These are phyloP conservation scores for Pulveroboletus ravenelii DNA, from an alignment of 768 basidiomycete genomes.

Conservation along the genomic window DNA sequence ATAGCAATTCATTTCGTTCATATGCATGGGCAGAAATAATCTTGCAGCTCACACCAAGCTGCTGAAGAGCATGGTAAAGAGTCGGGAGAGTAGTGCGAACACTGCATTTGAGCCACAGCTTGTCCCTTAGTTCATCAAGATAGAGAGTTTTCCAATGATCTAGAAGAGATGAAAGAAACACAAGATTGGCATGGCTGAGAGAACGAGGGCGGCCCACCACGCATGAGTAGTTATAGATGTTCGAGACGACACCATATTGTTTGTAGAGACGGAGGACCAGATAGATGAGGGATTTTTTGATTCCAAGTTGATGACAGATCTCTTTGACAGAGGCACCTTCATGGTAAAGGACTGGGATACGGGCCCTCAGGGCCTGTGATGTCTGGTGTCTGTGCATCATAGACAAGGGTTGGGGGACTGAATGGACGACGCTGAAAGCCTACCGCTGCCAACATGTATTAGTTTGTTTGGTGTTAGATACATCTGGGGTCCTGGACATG, in stretches of 20 bases:
- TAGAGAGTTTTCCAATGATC: neutral
- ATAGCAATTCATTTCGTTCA: constrained; percentile 9
- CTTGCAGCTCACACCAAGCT: neutral
- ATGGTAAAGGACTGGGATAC: neutral
- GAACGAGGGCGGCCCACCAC: no score
- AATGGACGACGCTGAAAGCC: no score
- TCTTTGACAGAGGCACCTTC: neutral
- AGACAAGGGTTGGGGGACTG: no score
- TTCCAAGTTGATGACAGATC: neutral
- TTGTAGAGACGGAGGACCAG: neutral
- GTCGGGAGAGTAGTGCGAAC: neutral
- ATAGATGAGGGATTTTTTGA: neutral
- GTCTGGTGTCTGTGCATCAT: no score
- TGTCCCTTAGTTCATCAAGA: neutral
- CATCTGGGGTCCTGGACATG: no score
- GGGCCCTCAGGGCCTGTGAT: no score
- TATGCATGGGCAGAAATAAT: neutral
- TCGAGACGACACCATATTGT: no score
- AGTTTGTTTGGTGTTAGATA: no score
- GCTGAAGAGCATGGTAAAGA: neutral
- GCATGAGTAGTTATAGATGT: no score
- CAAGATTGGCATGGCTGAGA: no score
- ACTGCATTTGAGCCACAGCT: neutral
- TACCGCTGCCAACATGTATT: no score
- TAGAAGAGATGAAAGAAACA: no score